These are phyloP conservation scores for Santalum album DNA, from an alignment of 164 flowering plant species.

Conservation along the genomic window DNA sequence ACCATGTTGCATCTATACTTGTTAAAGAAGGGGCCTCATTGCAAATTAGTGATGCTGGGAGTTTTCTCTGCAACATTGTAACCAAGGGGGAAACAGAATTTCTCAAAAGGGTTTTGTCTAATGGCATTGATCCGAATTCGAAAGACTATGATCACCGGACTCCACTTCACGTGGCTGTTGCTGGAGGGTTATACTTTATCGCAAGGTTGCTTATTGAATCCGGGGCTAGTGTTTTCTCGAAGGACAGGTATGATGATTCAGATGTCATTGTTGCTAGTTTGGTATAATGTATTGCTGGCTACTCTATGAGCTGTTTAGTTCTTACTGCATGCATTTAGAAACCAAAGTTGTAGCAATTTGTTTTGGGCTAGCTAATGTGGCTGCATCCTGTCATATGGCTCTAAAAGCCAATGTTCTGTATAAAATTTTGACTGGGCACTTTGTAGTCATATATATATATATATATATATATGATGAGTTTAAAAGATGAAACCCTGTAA, in stretches of 20 bases:
- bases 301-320: no score
- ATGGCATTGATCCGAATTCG: conserved; percentile 52
- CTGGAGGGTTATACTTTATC: conserved; percentile 41
- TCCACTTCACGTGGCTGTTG: conserved; percentile 55
- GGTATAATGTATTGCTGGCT: no score
- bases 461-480: no score
- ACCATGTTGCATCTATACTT: conserved; percentile 36
- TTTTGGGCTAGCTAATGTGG: not conserved
- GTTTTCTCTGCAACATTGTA: conserved; percentile 40
- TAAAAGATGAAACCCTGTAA: no score
- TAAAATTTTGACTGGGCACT: no score
- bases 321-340: not conserved
- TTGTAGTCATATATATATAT: no score
- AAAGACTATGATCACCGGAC: conserved; percentile 49
- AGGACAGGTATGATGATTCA: conserved; percentile 35
- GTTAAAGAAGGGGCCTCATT: conserved; percentile 36
- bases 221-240: conserved; percentile 43
- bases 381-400: no score
- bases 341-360: not conserved
- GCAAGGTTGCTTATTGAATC: conserved; percentile 35
- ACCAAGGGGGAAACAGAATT: conserved; percentile 28
- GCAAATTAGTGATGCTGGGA: conserved; percentile 38
- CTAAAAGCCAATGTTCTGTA: no score
- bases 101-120: conserved; percentile 32
- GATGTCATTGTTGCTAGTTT: no score